Percentiles rank a stretch among this genome's conserved stretches.
phyloP scores from a whole-genome alignment of 2,329 filamentous ascomycete species.

The Alternaria arbusti region DNA sequence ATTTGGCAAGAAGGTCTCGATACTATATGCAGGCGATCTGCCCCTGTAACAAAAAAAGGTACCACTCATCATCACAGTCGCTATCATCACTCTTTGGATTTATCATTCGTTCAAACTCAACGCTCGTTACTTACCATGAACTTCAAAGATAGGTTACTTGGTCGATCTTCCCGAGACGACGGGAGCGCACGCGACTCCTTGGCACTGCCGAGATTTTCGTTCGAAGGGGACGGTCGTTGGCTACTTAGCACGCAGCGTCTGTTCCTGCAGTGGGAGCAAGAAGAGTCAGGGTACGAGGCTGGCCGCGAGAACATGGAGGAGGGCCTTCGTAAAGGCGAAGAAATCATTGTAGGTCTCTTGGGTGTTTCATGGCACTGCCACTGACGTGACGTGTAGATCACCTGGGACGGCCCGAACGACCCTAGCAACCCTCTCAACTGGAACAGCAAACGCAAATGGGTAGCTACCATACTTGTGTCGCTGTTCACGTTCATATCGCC shows the following conservation, averaged over 20 bases:
- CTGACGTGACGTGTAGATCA: constrained; percentile 35
- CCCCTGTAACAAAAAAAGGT: background rate
- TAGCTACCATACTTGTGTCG: constrained; percentile 53
- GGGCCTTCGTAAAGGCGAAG: constrained; percentile 10
- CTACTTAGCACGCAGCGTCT: constrained; percentile 30
- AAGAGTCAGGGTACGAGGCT: constrained; percentile 17
- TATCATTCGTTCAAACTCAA: background rate
- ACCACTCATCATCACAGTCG: background rate
- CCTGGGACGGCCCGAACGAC: constrained; percentile 56
- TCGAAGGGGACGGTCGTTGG: constrained; percentile 21
- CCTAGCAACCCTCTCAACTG: constrained; percentile 57
- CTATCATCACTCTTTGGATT: background rate
- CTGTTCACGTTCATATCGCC: constrained; percentile 49
- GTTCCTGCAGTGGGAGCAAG: constrained; percentile 20
- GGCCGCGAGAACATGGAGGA: constrained; percentile 9
- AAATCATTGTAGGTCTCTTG: constrained; percentile 23
- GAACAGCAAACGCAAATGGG: constrained; percentile 53
- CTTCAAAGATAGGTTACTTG: constrained; percentile 19
- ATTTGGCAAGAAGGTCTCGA: background rate
- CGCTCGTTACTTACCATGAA: constrained; percentile 15
- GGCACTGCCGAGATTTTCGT: constrained; percentile 25
- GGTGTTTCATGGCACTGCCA: background rate
- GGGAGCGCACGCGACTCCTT: constrained; percentile 4
- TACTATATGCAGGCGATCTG: background rate
- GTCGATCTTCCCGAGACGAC: constrained; percentile 9